These are phyloP conservation scores for Akebia trifoliata DNA, from an alignment of 164 flowering plant genomes.

Conservation along the genomic window DNA sequence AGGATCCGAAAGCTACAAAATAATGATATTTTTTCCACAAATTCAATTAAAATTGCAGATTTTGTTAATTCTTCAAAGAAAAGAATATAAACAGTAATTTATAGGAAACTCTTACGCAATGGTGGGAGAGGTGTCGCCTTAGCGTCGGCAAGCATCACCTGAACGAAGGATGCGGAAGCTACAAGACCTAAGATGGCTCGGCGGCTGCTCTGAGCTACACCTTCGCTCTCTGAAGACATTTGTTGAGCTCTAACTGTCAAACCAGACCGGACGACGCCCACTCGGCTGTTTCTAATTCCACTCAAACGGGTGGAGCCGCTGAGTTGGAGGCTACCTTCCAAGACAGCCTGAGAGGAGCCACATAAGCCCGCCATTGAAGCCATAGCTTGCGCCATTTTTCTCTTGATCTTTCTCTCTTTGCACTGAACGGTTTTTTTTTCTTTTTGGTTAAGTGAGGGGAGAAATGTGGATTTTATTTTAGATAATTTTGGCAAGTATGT, in stretches of 20 bases:
- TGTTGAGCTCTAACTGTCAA: conserved; percentile 59
- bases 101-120: too few relatives aligned
- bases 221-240: conserved; percentile 30
- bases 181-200: conserved; percentile 70
- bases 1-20: conserved; percentile 66
- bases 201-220: conserved; percentile 56
- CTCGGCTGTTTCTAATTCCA: conserved; percentile 26
- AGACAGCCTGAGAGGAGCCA: conserved; percentile 61
- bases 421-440: too few relatives aligned
- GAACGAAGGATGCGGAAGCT: conserved; percentile 65
- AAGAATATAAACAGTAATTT: too few relatives aligned
- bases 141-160: too few relatives aligned
- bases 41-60: too few relatives aligned
- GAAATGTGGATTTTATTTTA: conserved; percentile 22
- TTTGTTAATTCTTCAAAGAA: too few relatives aligned
- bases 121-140: too few relatives aligned
- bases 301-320: conserved; percentile 44
- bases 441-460: background rate
- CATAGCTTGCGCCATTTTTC: conserved; percentile 74
- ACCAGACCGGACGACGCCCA: conserved; percentile 26
- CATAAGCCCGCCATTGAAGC: conserved; percentile 86
- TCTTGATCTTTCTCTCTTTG: background rate
- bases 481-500: background rate
- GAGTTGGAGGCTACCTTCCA: conserved; percentile 65
- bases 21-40: too few relatives aligned